These are phyloP conservation scores for Vaccinium corymbosum DNA, from an alignment of 148 eudicot species.

Conservation along the genomic window DNA sequence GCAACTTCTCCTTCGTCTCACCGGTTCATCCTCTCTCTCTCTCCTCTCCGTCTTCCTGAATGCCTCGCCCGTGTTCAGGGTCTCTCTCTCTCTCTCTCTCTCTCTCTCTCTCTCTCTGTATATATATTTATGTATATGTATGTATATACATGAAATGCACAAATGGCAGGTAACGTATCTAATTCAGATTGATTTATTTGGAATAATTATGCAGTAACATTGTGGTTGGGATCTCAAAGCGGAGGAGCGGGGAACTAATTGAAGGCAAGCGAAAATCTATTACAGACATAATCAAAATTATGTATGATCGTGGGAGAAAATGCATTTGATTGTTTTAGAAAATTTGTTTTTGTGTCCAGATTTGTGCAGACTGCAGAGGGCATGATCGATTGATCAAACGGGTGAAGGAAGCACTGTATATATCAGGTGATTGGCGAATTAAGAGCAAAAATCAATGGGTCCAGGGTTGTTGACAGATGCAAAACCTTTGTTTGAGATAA, in stretches of 20 bases:
- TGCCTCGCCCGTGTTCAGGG: conserved; percentile 89
- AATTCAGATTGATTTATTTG: conserved; percentile 8
- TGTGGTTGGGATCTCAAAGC: conserved; percentile 56
- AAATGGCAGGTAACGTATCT: background rate
- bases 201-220: conserved; percentile 50
- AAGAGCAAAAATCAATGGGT: background rate
- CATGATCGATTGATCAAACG: background rate
- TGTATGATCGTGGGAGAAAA: too few relatives aligned
- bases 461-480: conserved; percentile 25
- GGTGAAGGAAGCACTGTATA: background rate
- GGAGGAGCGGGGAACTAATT: conserved; percentile 67
- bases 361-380: background rate
- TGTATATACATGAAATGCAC: background rate
- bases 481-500: conserved; percentile 10
- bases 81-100: conserved; percentile 18
- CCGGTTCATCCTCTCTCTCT: conserved; percentile 35
- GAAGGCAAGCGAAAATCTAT: conserved; percentile 14
- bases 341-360: background rate
- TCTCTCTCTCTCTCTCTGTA: background rate
- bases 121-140: background rate
- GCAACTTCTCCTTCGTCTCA: background rate
- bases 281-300: background rate
- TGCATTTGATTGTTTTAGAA: background rate
- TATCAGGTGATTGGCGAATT: conserved; percentile 33
- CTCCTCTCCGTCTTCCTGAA: conserved; percentile 65